Evolutionary conservation across 2,329 filamentous ascomycete genomes (phyloP).

Genomic region (Fusarium equiseti): DNA sequence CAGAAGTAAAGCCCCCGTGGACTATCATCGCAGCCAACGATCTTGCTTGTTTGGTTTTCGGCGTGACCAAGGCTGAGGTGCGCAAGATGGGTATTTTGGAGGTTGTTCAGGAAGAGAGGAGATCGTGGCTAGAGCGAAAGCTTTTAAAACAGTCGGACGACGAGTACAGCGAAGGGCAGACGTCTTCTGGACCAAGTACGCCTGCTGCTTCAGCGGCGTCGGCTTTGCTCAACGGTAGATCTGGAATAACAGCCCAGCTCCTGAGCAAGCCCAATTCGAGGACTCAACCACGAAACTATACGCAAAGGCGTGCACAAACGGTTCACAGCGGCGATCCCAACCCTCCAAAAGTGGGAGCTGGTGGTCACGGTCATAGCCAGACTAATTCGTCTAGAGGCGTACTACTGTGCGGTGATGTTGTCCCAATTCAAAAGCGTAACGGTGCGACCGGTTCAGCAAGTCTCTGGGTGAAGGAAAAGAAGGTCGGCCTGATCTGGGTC

Average conservation of each 20-base stretch:
- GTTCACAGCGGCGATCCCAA: conserved; percentile 68
- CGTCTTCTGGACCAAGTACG: conserved; percentile 52
- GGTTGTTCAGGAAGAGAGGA: conserved; percentile 89
- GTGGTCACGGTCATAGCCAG: conserved; percentile 73
- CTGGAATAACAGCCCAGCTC: conserved; percentile 86
- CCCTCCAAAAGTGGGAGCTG: conserved; percentile 65
- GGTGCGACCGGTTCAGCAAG: conserved; percentile 92
- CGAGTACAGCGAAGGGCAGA: conserved; percentile 48
- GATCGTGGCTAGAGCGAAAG: conserved; percentile 90
- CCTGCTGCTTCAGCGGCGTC: conserved; percentile 59
- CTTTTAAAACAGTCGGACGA: conserved; percentile 67
- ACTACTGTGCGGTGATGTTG: conserved; percentile 94
- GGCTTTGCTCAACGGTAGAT: conserved; percentile 74
- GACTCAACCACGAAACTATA: conserved; percentile 65
- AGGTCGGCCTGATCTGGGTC: conserved; percentile 94
- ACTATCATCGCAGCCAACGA: conserved; percentile 98
- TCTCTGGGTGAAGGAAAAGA: conserved; percentile 98
- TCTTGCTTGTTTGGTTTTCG: conserved; percentile 95
- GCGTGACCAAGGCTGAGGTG: conserved; percentile 96
- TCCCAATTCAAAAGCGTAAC: conserved; percentile 96
- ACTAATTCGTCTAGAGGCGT: conserved; percentile 87
- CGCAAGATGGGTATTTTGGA: conserved; percentile 95
- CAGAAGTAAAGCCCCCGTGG: conserved; percentile 90
- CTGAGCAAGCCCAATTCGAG: conserved; percentile 82
- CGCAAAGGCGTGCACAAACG: conserved; percentile 71